Percentiles rank a stretch among this genome's conserved stretches.
These are phyloP conservation scores for Parsonsia alboflavescens DNA, from an alignment of 257 asterid species.

Conservation along the genomic window DNA sequence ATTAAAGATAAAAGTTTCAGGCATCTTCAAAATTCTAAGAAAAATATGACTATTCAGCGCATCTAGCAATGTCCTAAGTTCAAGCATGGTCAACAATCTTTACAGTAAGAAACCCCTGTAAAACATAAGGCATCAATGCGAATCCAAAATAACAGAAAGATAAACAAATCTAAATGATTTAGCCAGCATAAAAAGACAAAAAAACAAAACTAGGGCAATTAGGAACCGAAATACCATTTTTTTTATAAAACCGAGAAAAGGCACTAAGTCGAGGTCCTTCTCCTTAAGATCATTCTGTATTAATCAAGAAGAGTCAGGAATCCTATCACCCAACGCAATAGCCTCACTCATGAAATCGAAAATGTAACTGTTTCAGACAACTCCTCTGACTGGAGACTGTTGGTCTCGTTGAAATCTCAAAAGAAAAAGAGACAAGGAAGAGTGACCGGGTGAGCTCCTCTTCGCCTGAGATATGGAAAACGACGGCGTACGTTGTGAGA, in stretches of 20 bases:
- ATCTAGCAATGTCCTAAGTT: not conserved
- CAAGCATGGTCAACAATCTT: not conserved
- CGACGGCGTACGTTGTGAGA: not conserved
- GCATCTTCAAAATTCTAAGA: not conserved
- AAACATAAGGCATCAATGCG: not conserved
- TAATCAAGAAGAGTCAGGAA: not conserved
- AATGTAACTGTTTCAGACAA: not conserved
- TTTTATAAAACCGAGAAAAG: not conserved
- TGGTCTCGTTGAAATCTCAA: slow-evolving; percentile 9
- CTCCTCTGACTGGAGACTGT: not conserved
- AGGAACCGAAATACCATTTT: slow-evolving; percentile 17
- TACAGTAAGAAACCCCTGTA: not conserved
- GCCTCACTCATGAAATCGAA: not conserved
- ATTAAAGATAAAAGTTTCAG: not conserved
- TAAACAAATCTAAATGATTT: not conserved
- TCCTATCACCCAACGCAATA: not conserved
- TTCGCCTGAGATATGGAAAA: slow-evolving; percentile 6
- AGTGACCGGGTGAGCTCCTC: not conserved
- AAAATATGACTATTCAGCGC: not conserved
- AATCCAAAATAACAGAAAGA: not conserved
- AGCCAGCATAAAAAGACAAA: not conserved
- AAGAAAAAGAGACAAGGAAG: not conserved
- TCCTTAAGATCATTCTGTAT: not conserved
- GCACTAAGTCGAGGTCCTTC: slow-evolving; percentile 10
- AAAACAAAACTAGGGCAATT: not conserved